Percentiles rank a stretch among this genome's conserved stretches.
These are phyloP conservation scores for Coemansia sp. DNA, from an alignment of 192 early-diverging fungal genomes.

Conservation along the genomic window DNA sequence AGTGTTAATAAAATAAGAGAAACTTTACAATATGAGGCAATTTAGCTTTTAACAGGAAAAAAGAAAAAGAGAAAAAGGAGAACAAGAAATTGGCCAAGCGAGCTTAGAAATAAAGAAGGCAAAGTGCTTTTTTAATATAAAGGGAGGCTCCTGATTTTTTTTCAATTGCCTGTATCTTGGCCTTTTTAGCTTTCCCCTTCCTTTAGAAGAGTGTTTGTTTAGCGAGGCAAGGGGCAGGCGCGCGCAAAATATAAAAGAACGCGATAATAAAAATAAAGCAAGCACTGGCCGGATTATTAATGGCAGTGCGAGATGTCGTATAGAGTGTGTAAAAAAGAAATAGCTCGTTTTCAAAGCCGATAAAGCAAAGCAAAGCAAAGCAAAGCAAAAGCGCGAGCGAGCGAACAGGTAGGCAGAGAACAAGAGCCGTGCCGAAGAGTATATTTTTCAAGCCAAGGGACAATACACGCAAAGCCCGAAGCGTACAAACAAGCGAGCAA, in stretches of 20 bases:
- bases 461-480: background rate
- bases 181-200: background rate
- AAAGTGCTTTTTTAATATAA: background rate
- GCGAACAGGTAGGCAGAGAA: too few relatives aligned
- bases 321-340: too few relatives aligned
- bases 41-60: background rate
- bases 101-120: conserved; percentile 1
- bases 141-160: conserved; percentile 1
- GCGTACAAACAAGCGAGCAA: background rate
- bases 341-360: too few relatives aligned
- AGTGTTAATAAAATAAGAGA: background rate
- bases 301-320: background rate
- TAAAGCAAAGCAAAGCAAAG: too few relatives aligned
- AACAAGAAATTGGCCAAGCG: background rate
- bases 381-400: too few relatives aligned
- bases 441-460: too few relatives aligned
- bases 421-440: too few relatives aligned
- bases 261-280: background rate
- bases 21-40: background rate
- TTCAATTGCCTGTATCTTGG: background rate
- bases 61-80: background rate
- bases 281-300: background rate
- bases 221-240: too few relatives aligned
- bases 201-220: background rate
- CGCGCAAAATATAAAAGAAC: background rate